Percentiles rank a stretch among this genome's conserved stretches.
These are phyloP conservation scores for Paraconiothyrium sp. DNA, from an alignment of 2,329 filamentous ascomycete genomes.

Conservation along the genomic window DNA sequence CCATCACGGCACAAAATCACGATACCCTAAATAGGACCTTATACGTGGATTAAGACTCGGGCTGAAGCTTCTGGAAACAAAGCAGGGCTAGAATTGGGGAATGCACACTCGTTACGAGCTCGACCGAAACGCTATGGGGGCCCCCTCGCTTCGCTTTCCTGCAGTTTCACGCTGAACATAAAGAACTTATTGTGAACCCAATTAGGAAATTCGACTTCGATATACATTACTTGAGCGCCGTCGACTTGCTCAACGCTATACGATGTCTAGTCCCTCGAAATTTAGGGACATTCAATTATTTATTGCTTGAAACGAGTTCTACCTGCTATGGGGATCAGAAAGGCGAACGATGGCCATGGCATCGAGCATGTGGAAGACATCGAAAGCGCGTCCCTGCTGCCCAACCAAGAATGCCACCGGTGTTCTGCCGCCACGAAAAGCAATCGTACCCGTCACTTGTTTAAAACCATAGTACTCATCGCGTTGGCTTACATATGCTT, in stretches of 20 bases:
- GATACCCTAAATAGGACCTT: too few species aligned
- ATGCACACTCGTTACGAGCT: not conserved
- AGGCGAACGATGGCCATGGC: not conserved
- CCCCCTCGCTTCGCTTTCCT: constrained; percentile 2
- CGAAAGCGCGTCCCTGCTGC: not conserved
- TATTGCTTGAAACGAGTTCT: not conserved
- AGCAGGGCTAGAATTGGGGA: not conserved
- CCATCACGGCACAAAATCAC: not conserved
- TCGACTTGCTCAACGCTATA: not conserved
- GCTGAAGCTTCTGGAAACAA: not conserved
- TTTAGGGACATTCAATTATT: not conserved
- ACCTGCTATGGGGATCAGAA: not conserved
- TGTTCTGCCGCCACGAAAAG: not conserved
- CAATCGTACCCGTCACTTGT: not conserved
- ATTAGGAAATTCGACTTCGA: not conserved
- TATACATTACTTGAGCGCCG: not conserved
- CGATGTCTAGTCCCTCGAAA: not conserved
- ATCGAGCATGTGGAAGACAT: not conserved
- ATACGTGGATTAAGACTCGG: not conserved
- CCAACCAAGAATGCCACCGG: not conserved
- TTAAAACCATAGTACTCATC: constrained; percentile 13
- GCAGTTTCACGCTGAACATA: not conserved
- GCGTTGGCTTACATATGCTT: constrained; percentile 13
- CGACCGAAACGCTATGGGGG: not conserved
- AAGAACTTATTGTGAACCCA: constrained; percentile 5